Evolutionary conservation across 331 rosid species (phyloP), one percentile per base, ranked within the genome.

Genomic region (Quercus phellos): DNA sequence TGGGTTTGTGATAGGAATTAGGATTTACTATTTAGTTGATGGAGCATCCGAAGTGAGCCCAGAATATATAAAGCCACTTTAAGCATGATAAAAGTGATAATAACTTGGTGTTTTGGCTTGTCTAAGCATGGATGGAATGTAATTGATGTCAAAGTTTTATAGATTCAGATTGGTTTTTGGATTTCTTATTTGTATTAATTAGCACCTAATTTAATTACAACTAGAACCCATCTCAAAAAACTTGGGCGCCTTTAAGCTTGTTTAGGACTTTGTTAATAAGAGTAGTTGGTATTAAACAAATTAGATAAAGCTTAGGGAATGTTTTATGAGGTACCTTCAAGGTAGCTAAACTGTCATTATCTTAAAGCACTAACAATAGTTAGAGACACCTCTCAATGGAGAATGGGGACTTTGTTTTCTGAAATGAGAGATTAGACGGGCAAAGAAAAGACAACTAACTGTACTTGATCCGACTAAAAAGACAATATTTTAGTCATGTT

Each of bases 301-400:
- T 9, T 81, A 12, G 50, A 73, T 58, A 18, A 18, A 56, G 75
- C 58, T 27, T 32, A 73, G 17, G 21, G 73, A 78, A 46, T 70
- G 77, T 60, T 29, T 46, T 46, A 66, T 32, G 72, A 50, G 72
- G 27, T 43, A 12, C 68, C 34, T 53, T 10, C 50, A 26, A 29
- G 85, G 79, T 81, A 85, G 96, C 85, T 87, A 61, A 79, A 81
- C 81, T 74, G 87, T 91, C 93, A 70, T 68, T 79, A 43, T 91
- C 89, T 30, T 0, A 64, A 29, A 38, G 77, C 86, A 78, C 87
- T 83, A 82, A 84, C 63, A 51, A 82, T 82, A 43, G 68, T 72
- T 74, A 56, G 50, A 81, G 77, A 70, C 71, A 72, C 77, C 75
- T 82, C 80, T 12, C 78, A 61, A 22, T 79, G 85, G 74, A 83